Percentiles rank a stretch among this genome's conserved stretches.
phyloP scores from a whole-genome alignment of 805 yeast species.

The Starmerella cellae region DNA sequence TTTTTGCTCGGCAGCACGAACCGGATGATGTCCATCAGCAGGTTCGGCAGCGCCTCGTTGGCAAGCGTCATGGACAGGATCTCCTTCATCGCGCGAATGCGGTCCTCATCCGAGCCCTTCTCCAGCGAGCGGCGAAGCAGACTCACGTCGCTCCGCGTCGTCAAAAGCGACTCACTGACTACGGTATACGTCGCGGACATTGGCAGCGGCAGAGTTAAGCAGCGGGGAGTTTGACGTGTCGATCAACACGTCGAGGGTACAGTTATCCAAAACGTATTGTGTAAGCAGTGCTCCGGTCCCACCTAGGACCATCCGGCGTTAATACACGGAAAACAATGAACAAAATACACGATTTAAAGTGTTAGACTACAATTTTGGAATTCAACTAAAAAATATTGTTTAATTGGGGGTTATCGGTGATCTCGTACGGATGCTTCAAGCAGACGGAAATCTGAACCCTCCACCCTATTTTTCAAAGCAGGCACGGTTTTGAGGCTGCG shows the following conservation, averaged over 20 bases:
- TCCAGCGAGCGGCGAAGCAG: constrained; percentile 72
- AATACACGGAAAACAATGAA: no score
- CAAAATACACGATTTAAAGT: no score
- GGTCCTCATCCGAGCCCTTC: constrained; percentile 77
- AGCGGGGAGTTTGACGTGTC: not conserved
- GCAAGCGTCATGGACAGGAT: constrained; percentile 77
- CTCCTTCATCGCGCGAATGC: constrained; percentile 79
- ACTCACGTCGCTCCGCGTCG: constrained; percentile 30
- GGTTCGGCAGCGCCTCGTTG: constrained; percentile 83
- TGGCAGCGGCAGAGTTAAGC: not conserved
- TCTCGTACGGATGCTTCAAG: no score
- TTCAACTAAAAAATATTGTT: no score
- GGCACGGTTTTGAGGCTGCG: no score
- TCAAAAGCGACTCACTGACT: constrained; percentile 9
- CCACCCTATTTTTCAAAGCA: no score
- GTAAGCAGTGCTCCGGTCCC: no score
- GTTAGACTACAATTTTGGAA: no score
- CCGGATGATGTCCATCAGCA: constrained; percentile 92
- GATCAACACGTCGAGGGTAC: not conserved
- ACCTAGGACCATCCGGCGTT: no score
- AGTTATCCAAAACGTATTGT: no score
- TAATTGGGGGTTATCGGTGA: no score
- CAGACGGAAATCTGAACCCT: no score
- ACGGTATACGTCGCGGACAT: constrained; percentile 19
- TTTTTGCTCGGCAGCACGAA: constrained; percentile 92